Evolutionary conservation across 2,329 filamentous ascomycete species (phyloP), one percentile per base, ranked within the genome.

Genomic region (Pyrenophora graminea): DNA sequence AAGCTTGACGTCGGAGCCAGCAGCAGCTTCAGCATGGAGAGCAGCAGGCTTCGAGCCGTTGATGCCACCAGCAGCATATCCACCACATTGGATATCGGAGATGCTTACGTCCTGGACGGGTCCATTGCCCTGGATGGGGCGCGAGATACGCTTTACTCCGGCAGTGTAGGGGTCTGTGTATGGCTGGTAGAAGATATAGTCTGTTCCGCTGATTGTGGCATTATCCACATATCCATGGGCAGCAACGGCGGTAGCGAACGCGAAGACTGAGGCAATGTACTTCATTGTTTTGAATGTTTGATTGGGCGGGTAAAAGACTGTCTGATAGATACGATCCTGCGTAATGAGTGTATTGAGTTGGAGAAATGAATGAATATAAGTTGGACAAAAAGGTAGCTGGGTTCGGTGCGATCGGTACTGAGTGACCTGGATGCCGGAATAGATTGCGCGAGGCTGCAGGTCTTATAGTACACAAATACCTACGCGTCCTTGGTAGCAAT

Each of bases 71-170:
- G 70, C 80, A 3, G 78, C 74, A 45, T 78, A 80, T 18, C 81
- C 80, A 39, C 79, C 79, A 70, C 83, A 85, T 63, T 85, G 81
- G 6, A 85, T 45, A 55, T 85, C 83, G 48, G 78, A 74, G 10
- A 76, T 73, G 2, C 76, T 77, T 6, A 85, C 66, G 48, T 85
- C 79, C 48, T 80, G 70, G 18, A 85, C 77, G 0, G 83, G 82
- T 3, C 83, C 82, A 66, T 85, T 85, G 32, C 82, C 82, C 51
- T 80, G 76, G 48, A 85, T 78, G 6, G 75, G 73, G 15, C 83
- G 80, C n/a, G 82, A 82, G 64, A 85, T 79, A n/a, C 82, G 76
- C 37, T 79, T 56, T 45, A 19, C 68, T 61, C 23, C 44, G 53
- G 34, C 67, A 42, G 55, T 68, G 62, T 72, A 73, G 0, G 67